Base-by-base conservation (phyloP, 305 asterid species). In the Fraxinus velutina region DNA sequence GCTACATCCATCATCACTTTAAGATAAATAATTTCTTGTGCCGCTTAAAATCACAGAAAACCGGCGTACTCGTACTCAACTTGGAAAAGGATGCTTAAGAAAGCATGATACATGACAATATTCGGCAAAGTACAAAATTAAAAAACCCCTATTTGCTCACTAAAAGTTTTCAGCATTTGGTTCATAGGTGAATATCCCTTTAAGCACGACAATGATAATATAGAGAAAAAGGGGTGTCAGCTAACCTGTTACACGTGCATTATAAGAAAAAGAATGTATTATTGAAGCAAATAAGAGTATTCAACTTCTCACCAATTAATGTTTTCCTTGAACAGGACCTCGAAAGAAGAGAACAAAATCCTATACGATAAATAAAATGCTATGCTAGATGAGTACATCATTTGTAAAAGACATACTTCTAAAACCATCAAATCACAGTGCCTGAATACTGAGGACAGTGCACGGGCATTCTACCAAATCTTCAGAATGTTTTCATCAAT, bases 331-430 rank as follows among this genome's bases (percentile, higher is more conserved):
- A 6, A 55, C 29, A 27, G 50, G 47, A 17, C 36, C 72, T 27
- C 71, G 33, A 55, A 13, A 5, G 22, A 44, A 44, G 19, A 17
- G 64, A 3, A 64, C 37, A 32, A 78, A 57, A 57, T 55, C 27
- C 17, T n/a, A 39, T 66, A 30, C 21, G 17, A 39, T 57, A 19
- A 55, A 55, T 50, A 17, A 36, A 73, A 13, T 47, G 36, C 4
- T 42, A 37, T 30, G 44, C 66, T 17, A 57, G 8, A 27, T 15
- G 60, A 73, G 13, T 33, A 66, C 76, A 68, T 66, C 76, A 68
- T 66, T 66, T 24, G 47, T 68, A 36, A 60, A 71, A 21, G 71
- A 68, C 75, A 75, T 47, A 75, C 80, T 72, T 36, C 19, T 27
- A 80, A 80, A 74, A 60, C 34, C 36, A 36, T 19, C 76, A 78